Conservation (phyloP, 306 rosid species). For the Quercus berberidifolia region DNA sequence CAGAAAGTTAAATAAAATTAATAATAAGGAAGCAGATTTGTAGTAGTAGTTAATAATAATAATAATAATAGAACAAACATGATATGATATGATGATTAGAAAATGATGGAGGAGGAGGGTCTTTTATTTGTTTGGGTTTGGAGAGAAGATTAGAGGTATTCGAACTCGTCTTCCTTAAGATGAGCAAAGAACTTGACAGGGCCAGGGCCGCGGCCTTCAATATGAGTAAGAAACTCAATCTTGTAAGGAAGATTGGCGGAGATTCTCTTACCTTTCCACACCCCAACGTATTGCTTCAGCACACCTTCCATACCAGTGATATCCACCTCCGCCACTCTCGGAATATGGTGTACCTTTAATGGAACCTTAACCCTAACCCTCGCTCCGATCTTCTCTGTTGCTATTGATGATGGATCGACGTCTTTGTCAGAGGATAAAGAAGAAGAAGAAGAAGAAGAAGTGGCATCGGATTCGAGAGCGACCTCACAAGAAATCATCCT, state of each 20-base stretch:
- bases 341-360: conserved; percentile 81
- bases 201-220: conserved; percentile 74
- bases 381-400: conserved; percentile 55
- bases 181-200: conserved; percentile 79
- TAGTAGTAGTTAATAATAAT: too few relatives aligned
- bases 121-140: too few relatives aligned
- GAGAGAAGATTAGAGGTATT: conserved; percentile 31
- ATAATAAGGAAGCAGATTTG: too few relatives aligned
- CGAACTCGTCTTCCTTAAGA: conserved; percentile 91
- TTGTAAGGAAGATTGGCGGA: conserved; percentile 88
- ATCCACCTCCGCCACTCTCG: conserved; percentile 65
- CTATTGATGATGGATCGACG: conserved; percentile 23
- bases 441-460: conserved; percentile 22
- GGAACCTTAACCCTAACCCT: conserved; percentile 77
- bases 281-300: conserved; percentile 72
- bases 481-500: conserved; percentile 43
- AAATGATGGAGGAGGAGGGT: too few relatives aligned
- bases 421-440: conserved; percentile 10
- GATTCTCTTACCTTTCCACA: conserved; percentile 86
- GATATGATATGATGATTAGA: too few relatives aligned
- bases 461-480: conserved; percentile 34
- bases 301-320: conserved; percentile 71
- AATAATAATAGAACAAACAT: too few relatives aligned
- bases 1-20: too few relatives aligned
- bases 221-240: conserved; percentile 61